Base-by-base conservation (phyloP, 495 filamentous ascomycete genomes). In the Aspergillus baeticus region DNA sequence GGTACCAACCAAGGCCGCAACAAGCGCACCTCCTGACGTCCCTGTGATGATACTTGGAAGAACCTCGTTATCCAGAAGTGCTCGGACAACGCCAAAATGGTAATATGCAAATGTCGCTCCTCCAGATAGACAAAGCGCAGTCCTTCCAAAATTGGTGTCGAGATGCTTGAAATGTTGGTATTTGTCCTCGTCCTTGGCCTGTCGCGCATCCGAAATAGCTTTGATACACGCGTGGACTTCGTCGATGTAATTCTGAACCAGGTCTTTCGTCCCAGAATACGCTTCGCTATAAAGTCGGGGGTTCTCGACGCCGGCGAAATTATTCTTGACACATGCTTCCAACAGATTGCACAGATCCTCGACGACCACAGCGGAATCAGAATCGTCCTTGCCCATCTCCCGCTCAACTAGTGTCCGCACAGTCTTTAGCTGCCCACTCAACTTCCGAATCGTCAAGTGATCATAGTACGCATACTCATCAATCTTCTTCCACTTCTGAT, bases 21-120 rank as follows among this genome's bases (percentile, higher is more conserved):
- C 89, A 2, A 98, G 79, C 6, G 95, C 95, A 23, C 94, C 94
- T 13, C 94, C 94, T 38, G 89, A 94, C 3, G 94, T 98, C 10
- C 94, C 94, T 2, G 94, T 97, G 51, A 98, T 95, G 63, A 98
- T 92, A 55, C 93, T 87, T 0, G 95, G 95, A 6, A 98, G 71
- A 1, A 95, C 79, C 51, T 86, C 81, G 45, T 91, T 91, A 65
- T 97, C 94, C 0, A 98, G 80, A 20, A 98, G 80, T 20, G 93
- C 93, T 66, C 91, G 93, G 36, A 92, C 84, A 5, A 98, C 89
- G 1, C 94, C 94, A 52, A 98, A 94, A 64, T 98, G 94, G 64
- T 97, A 97, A 64, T 96, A 98, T 20, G 94, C 91, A 74, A 98
- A 97, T 3, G 88, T 88, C 6, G 93, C 94, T n/a, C 94, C 94